Percentiles rank a stretch among this genome's conserved stretches.
Conservation (phyloP, 2,329 filamentous ascomycete genomes). For the Alternaria sp. region DNA sequence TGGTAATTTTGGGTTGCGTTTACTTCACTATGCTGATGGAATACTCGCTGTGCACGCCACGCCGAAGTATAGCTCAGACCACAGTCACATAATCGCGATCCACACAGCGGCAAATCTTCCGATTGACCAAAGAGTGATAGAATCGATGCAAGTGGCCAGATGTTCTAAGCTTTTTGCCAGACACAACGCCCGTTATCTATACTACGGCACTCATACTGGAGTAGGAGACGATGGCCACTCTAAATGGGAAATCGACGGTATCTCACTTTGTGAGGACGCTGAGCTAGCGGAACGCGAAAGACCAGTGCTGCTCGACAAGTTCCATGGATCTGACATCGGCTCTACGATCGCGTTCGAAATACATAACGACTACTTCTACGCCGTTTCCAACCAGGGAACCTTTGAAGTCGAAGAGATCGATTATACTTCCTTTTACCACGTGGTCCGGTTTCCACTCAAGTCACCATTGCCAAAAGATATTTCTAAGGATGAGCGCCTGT, state of each 20-base stretch:
- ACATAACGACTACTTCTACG: constrained; percentile 72
- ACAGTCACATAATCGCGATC: constrained; percentile 39
- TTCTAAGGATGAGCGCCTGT: constrained; percentile 63
- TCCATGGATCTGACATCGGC: constrained; percentile 72
- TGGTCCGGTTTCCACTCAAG: constrained; percentile 68
- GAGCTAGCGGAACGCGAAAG: constrained; percentile 55
- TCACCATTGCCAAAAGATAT: constrained; percentile 52
- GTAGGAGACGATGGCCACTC: constrained; percentile 63
- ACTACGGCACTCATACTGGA: constrained; percentile 71
- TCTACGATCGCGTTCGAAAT: constrained; percentile 77
- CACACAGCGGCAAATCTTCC: constrained; percentile 22
- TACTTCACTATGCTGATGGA: constrained; percentile 47
- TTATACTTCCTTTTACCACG: constrained; percentile 75
- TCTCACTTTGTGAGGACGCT: constrained; percentile 47
- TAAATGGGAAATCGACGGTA: constrained; percentile 69
- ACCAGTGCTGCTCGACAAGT: constrained; percentile 63
- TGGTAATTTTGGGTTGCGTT: constrained; percentile 52
- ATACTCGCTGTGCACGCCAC: constrained; percentile 41
- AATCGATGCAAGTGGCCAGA: constrained; percentile 26
- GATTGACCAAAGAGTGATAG: constrained; percentile 51
- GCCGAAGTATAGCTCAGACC: constrained; percentile 19
- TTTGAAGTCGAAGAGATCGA: constrained; percentile 70
- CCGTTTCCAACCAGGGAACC: constrained; percentile 71
- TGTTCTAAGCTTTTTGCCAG: constrained; percentile 71
- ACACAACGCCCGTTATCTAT: constrained; percentile 68